Evolutionary conservation across 352 stramenopile species (phyloP), one percentile per base, ranked within the genome.

Genomic region (Phytophthora sojae): DNA sequence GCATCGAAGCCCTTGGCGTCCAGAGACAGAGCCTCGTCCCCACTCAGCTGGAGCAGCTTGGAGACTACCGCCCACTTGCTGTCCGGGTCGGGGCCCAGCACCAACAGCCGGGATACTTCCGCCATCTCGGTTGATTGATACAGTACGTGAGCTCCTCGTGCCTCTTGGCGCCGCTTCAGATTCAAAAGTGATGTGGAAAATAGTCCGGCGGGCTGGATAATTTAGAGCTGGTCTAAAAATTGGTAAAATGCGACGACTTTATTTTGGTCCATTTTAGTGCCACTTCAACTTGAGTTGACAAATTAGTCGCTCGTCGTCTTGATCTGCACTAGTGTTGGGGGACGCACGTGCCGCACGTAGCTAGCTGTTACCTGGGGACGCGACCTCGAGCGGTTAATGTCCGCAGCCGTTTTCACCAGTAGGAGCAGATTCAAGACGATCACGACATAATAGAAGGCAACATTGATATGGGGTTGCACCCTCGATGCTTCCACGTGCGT

Each of bases 41-140:
- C 70, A 17, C 78, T 86, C 29, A 85, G 71, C 3, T 79, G n/a
- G 4, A 62, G 55, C 1, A 92, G 68, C 30, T 67, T 62, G 39
- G 45, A 29, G 14, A 85, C 15, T 1, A 90, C 68, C 8, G 50
- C 42, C 14, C 32, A 42, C 0, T 72, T 72, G 11, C 58, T 65
- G 26, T 74, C 53, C 0, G 50, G 9, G 52, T 91, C 77, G 4
- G 79, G 59, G 21, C 81, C 73, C 3, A 92, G 57, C 30, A 92
- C 73, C 11, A 92, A 69, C 25, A 92, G 52, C 9, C 76, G 59
- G 21, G 76, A 83, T 14, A 71, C 61, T 29, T 80, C 53, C 1
- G 57, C 60, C 66, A 75, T 75, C 25, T n/a, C 9, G 32, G 32
- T 6, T 21, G 21, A 49, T 49, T 71, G 65, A 51, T 53, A 56